Percentiles rank a stretch among this genome's conserved stretches.
phyloP scores from a whole-genome alignment of 2,329 filamentous ascomycete genomes.

The Diplodia seriata region DNA sequence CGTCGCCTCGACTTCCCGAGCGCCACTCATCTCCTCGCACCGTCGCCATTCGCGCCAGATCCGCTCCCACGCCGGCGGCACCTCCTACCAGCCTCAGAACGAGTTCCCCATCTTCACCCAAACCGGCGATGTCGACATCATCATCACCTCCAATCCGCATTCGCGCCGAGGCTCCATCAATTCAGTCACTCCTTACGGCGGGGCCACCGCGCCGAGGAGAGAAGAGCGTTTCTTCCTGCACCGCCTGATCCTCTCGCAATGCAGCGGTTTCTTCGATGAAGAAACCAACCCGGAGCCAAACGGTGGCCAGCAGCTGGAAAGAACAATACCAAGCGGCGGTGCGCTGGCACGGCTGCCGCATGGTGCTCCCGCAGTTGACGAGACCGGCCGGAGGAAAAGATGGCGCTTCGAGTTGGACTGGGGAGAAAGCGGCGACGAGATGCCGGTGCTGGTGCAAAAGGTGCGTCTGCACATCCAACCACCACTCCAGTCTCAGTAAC shows the following conservation, averaged over 20 bases:
- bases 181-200: conserved; percentile 15
- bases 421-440: conserved; percentile 72
- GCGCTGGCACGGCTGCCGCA: conserved; percentile 52
- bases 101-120: conserved; percentile 92
- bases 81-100: conserved; percentile 75
- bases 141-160: conserved; percentile 57
- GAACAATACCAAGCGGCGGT: conserved; percentile 38
- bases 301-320: conserved; percentile 45
- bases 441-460: conserved; percentile 88
- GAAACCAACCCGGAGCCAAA: conserved; percentile 83
- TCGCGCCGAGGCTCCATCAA: conserved; percentile 39
- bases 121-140: conserved; percentile 90
- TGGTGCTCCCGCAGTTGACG: conserved; percentile 41
- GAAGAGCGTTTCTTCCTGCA: conserved; percentile 89
- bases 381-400: conserved; percentile 57
- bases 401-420: conserved; percentile 92
- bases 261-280: conserved; percentile 92
- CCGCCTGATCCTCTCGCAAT: conserved; percentile 83
- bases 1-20: conserved; percentile 64
- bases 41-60: conserved; percentile 74
- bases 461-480: conserved; percentile 49
- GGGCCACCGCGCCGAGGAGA: conserved; percentile 62
- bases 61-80: conserved; percentile 79
- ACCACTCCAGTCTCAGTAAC: conserved; percentile 31
- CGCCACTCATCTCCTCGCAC: conserved; percentile 50